Percentiles rank a stretch among this genome's conserved stretches.
These are phyloP conservation scores for Polytolypa hystricis DNA, from an alignment of 2,329 filamentous ascomycete genomes.

Conservation along the genomic window DNA sequence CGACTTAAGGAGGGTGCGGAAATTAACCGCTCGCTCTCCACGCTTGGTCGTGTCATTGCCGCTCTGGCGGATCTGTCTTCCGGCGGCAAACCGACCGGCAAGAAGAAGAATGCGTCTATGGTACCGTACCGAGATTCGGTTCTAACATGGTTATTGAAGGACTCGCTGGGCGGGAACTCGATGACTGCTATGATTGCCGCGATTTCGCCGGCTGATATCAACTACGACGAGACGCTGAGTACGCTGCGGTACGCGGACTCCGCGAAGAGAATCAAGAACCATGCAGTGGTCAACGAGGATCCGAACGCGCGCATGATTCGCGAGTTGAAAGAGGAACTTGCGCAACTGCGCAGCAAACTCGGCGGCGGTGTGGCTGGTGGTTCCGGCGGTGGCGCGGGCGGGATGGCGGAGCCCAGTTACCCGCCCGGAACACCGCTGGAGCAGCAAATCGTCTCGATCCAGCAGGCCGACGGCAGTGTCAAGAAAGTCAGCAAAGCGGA, in stretches of 20 bases:
- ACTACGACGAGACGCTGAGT: slow-evolving; percentile 94
- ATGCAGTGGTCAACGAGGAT: slow-evolving; percentile 97
- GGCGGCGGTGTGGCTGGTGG: slow-evolving; percentile 43
- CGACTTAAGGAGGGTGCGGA: slow-evolving; percentile 95
- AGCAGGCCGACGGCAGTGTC: slow-evolving; percentile 67
- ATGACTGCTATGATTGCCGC: slow-evolving; percentile 99
- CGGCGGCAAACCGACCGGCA: no score
- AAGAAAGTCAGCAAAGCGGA: slow-evolving; percentile 98
- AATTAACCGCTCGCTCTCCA: slow-evolving; percentile 94
- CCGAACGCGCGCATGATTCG: slow-evolving; percentile 98
- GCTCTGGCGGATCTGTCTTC: slow-evolving; percentile 83
- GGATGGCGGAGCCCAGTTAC: slow-evolving; percentile 66
- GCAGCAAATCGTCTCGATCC: slow-evolving; percentile 92
- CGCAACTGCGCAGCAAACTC: slow-evolving; percentile 75
- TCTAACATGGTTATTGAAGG: slow-evolving; percentile 91
- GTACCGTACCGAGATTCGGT: slow-evolving; percentile 97
- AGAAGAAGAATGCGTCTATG: slow-evolving; percentile 62
- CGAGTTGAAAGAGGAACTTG: slow-evolving; percentile 89
- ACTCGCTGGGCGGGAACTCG: slow-evolving; percentile 94
- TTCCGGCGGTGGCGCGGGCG: slow-evolving; percentile 35
- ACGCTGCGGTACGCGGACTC: slow-evolving; percentile 94
- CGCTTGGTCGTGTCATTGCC: slow-evolving; percentile 92
- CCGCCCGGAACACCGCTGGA: slow-evolving; percentile 85
- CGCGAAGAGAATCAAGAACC: slow-evolving; percentile 98
- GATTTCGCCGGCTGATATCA: slow-evolving; percentile 96